Percentiles rank a stretch among this genome's conserved stretches.
Evolutionary conservation across 108 stramenopile species (phyloP).

Genomic region (Discostella pseudostelligera): DNA sequence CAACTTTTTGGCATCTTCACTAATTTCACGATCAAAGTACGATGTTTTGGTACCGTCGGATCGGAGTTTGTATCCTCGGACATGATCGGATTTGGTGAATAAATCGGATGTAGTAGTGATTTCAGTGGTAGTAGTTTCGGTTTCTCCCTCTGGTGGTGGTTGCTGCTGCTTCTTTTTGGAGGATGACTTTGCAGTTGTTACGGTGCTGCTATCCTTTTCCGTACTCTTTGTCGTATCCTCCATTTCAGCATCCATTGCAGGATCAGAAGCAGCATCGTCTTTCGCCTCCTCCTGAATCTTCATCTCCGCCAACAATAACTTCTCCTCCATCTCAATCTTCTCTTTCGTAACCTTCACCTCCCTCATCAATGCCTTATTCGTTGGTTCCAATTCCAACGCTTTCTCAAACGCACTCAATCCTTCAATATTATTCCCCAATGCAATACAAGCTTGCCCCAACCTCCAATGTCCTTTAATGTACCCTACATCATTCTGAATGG

Average conservation of each 20-base stretch:
- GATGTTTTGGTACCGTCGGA: conserved; percentile 95
- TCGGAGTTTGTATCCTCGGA: conserved; percentile 92
- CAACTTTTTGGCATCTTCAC: conserved; percentile 85
- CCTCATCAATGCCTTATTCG: conserved; percentile 72
- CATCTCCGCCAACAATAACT: not conserved
- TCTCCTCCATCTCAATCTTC: conserved; percentile 49
- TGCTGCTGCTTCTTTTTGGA: conserved; percentile 10
- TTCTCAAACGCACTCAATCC: conserved; percentile 62
- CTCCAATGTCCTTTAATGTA: conserved; percentile 87
- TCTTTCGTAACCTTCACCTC: conserved; percentile 50
- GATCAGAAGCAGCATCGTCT: conserved; percentile 31
- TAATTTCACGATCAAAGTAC: conserved; percentile 95
- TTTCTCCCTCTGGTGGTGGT: conserved; percentile 7
- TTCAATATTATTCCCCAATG: conserved; percentile 44
- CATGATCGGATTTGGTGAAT: conserved; percentile 77
- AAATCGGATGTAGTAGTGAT: not conserved
- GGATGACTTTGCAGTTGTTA: conserved; percentile 14
- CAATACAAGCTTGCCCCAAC: conserved; percentile 61
- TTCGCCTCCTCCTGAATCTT: conserved; percentile 15
- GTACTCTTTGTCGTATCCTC: conserved; percentile 2
- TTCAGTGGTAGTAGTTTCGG: conserved; percentile 14
- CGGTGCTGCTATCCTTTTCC: not conserved
- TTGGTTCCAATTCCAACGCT: conserved; percentile 61
- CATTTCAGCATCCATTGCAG: conserved; percentile 9
- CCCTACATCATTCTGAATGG: conserved; percentile 53